These are phyloP conservation scores for Chaetomium olivaceum DNA, from an alignment of 2,329 filamentous ascomycete species.

Conservation along the genomic window DNA sequence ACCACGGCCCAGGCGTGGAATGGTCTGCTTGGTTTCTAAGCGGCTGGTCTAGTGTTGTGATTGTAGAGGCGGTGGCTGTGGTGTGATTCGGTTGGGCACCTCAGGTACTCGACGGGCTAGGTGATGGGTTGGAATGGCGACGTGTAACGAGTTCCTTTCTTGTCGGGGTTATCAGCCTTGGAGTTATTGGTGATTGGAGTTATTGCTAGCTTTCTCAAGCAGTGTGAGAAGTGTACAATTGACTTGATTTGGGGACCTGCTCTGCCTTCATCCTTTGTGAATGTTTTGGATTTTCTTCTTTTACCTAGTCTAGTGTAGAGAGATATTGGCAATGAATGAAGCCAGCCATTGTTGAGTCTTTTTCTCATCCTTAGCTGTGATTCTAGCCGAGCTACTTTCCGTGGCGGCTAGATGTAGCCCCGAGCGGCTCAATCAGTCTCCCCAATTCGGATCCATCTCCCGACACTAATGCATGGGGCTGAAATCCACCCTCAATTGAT, in stretches of 20 bases:
- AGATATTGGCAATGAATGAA: no score
- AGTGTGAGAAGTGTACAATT: neutral
- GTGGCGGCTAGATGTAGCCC: neutral
- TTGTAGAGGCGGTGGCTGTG: no score
- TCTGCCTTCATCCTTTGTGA: neutral
- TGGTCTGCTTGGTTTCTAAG: constrained; percentile 41
- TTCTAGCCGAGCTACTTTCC: neutral
- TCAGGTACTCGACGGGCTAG: neutral
- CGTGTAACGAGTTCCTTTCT: constrained; percentile 1
- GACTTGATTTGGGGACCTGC: neutral
- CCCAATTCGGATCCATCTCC: neutral
- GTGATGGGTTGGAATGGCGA: neutral
- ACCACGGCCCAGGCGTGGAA: constrained; percentile 46
- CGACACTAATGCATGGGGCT: neutral
- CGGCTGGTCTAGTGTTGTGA: neutral
- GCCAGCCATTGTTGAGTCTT: no score
- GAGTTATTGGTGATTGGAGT: constrained; percentile 6
- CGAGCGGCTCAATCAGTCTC: neutral
- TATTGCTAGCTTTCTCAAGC: neutral
- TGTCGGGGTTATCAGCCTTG: neutral
- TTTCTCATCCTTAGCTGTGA: neutral
- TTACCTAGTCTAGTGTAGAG: no score
- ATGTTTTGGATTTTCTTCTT: no score
- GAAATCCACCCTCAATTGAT: neutral
- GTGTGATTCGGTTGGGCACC: neutral